A percentile compares a stretch with the other conserved stretches of the same genome.
phyloP scores from a whole-genome alignment of 1,284 basidiomycete genomes.

The Leccinum variabile region DNA sequence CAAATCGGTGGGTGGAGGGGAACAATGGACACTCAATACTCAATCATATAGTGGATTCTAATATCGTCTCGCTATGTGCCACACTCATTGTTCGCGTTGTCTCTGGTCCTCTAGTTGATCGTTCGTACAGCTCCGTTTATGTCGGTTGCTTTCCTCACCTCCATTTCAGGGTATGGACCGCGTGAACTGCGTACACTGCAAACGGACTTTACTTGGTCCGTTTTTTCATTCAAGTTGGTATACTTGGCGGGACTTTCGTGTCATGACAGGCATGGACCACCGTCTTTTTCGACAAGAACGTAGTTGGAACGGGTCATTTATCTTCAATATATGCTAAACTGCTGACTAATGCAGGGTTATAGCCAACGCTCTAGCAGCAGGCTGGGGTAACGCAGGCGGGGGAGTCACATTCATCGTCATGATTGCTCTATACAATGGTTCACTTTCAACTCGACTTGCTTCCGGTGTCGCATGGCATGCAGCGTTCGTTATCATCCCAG shows the following conservation, averaged over 20 bases:
- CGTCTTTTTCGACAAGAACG: slow-evolving; percentile 58
- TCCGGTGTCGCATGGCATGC: slow-evolving; percentile 56
- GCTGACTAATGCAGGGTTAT: neutral
- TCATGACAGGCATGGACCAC: slow-evolving; percentile 61
- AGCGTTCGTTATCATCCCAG: slow-evolving; percentile 58
- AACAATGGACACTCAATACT: neutral
- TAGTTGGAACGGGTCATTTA: slow-evolving; percentile 48
- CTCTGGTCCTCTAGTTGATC: slow-evolving; percentile 59
- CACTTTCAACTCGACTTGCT: slow-evolving; percentile 42
- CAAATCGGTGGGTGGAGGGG: slow-evolving; percentile 39
- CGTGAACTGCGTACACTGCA: slow-evolving; percentile 48
- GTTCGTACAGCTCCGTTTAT: slow-evolving; percentile 29
- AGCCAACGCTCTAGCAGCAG: slow-evolving; percentile 52
- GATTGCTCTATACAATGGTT: slow-evolving; percentile 54
- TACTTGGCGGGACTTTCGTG: slow-evolving; percentile 62
- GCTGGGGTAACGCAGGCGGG: slow-evolving; percentile 54
- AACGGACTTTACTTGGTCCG: slow-evolving; percentile 43
- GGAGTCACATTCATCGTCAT: slow-evolving; percentile 62
- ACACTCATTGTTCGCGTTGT: slow-evolving; percentile 55
- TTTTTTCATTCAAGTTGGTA: slow-evolving; percentile 36
- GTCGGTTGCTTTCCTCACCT: neutral
- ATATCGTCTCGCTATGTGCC: slow-evolving; percentile 56
- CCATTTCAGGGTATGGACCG: slow-evolving; percentile 46
- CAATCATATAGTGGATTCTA: slow-evolving; percentile 47
- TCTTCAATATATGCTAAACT: neutral